Conservation (phyloP, 140 eudicot genomes). For the Flaveria floridana region DNA sequence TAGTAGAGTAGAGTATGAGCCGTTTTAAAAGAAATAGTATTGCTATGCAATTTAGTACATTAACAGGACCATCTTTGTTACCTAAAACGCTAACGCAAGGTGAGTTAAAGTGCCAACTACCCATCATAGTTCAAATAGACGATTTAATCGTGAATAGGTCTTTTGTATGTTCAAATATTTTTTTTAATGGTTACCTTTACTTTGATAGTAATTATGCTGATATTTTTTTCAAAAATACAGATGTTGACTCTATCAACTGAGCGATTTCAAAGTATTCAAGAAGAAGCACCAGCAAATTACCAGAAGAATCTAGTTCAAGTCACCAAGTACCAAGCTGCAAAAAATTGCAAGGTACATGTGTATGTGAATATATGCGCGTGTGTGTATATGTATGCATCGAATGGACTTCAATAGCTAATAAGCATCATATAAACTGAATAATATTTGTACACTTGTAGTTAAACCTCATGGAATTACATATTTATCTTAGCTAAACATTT, state of each 20-base stretch:
- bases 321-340: conserved; percentile 88
- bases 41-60: no score
- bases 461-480: neutral
- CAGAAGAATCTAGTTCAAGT: conserved; percentile 71
- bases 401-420: neutral
- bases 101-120: conserved; percentile 29
- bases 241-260: conserved; percentile 78
- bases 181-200: no score
- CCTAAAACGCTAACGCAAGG: neutral
- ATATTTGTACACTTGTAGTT: neutral
- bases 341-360: conserved; percentile 71
- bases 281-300: conserved; percentile 70
- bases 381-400: no score
- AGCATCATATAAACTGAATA: neutral
- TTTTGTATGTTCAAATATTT: no score
- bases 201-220: no score
- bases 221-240: conserved; percentile 32
- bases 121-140: conserved; percentile 3
- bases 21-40: no score
- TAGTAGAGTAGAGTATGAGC: no score
- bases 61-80: neutral
- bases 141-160: no score
- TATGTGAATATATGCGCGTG: neutral
- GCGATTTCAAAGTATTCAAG: conserved; percentile 68
- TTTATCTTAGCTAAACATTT: neutral